Evolutionary conservation across 2,329 filamentous ascomycete genomes (phyloP).

Genomic region (Neonectria ditissima): DNA sequence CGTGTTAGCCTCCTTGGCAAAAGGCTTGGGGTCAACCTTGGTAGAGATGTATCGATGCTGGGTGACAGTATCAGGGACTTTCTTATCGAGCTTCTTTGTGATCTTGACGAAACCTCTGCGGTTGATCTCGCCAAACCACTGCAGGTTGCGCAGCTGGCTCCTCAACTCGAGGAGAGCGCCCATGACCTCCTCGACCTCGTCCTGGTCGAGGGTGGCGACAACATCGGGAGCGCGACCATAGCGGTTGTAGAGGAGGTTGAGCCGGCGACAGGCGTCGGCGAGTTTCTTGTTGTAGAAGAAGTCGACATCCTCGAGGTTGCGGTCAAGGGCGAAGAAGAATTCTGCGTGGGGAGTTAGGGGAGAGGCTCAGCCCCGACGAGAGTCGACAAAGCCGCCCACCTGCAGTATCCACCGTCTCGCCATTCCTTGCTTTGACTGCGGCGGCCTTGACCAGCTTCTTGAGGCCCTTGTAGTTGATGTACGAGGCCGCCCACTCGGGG

Average conservation of each 20-base stretch:
- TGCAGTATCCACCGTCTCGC: constrained; percentile 86
- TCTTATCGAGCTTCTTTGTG: constrained; percentile 98
- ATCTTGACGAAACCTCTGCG: constrained; percentile 96
- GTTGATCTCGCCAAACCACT: constrained; percentile 99
- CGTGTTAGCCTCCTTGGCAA: constrained; percentile 77
- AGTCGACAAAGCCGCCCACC: constrained; percentile 70
- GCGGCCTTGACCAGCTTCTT: constrained; percentile 96
- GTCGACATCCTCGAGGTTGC: constrained; percentile 97
- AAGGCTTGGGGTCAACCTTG: constrained; percentile 89
- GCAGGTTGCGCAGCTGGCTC: constrained; percentile 87
- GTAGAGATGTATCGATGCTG: constrained; percentile 90
- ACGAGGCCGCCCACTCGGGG: constrained; percentile 85
- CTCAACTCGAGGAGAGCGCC: constrained; percentile 90
- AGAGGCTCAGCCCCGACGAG: constrained; percentile 44
- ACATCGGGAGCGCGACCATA: constrained; percentile 82
- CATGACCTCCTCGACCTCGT: constrained; percentile 92
- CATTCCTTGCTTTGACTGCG: constrained; percentile 72
- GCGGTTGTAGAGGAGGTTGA: constrained; percentile 87
- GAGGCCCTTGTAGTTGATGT: constrained; percentile 90
- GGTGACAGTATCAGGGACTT: constrained; percentile 78
- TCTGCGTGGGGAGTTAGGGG: constrained; percentile 67
- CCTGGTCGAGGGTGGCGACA: constrained; percentile 80
- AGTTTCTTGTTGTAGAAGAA: constrained; percentile 98
- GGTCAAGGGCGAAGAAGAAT: constrained; percentile 96
- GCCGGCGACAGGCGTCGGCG: constrained; percentile 82